Evolutionary conservation across 2,329 filamentous ascomycete species (phyloP).

Genomic region (Sphaerulina vaccinii): DNA sequence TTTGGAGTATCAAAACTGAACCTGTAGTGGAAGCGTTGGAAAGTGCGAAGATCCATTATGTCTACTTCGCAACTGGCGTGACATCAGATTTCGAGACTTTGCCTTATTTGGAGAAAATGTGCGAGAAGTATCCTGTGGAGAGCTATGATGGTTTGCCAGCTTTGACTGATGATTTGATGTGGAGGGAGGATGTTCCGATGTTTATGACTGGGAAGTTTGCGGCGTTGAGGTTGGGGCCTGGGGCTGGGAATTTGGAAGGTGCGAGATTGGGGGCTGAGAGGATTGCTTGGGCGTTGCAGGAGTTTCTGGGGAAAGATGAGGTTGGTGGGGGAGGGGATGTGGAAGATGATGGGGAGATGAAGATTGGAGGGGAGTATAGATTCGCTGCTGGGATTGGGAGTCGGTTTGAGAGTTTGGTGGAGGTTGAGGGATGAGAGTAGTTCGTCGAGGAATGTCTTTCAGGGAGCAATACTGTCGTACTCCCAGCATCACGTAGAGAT

Average conservation of each 20-base stretch:
- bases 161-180: slow-evolving; percentile 73
- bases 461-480: too few relatives aligned
- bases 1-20: slow-evolving; percentile 54
- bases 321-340: slow-evolving; percentile 5
- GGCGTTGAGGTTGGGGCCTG: slow-evolving; percentile 67
- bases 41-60: slow-evolving; percentile 54
- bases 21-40: slow-evolving; percentile 54
- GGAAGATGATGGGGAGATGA: slow-evolving; percentile 29
- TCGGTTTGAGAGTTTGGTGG: slow-evolving; percentile 41
- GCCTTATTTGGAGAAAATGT: slow-evolving; percentile 61
- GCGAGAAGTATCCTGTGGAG: slow-evolving; percentile 60
- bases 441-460: too few relatives aligned
- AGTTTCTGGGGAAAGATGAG: slow-evolving; percentile 34
- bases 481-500: too few relatives aligned
- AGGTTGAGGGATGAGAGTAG: background rate
- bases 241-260: slow-evolving; percentile 71
- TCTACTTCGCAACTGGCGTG: slow-evolving; percentile 75
- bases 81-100: slow-evolving; percentile 61
- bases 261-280: slow-evolving; percentile 71
- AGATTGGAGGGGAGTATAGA: slow-evolving; percentile 23
- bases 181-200: slow-evolving; percentile 69
- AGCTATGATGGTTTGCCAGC: slow-evolving; percentile 67
- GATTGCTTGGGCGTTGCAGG: slow-evolving; percentile 68
- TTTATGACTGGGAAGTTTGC: slow-evolving; percentile 70
- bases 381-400: slow-evolving; percentile 43